phyloP scores from a whole-genome alignment of 805 yeast species.

The Kuraishia cidri region DNA sequence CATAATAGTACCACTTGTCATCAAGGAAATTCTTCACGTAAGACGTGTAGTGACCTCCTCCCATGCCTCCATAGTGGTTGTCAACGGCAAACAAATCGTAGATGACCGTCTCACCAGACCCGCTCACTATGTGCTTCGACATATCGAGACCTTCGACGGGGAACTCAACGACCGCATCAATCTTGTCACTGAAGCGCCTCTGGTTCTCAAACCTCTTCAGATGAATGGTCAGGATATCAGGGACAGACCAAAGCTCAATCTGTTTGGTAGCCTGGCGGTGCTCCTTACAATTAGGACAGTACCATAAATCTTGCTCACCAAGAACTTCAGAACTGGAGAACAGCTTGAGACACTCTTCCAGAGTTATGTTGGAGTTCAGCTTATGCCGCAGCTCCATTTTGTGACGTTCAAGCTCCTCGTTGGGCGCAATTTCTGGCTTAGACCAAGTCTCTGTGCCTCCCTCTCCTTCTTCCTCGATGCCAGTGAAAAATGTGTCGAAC shows the following conservation, averaged over 20 bases:
- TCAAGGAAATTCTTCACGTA: constrained; percentile 74
- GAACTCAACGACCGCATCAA: constrained; percentile 75
- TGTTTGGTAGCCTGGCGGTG: constrained; percentile 88
- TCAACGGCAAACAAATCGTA: constrained; percentile 92
- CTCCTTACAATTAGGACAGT: constrained; percentile 82
- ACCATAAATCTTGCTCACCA: constrained; percentile 89
- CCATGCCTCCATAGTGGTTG: constrained; percentile 92
- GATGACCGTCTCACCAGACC: constrained; percentile 26
- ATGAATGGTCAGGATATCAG: constrained; percentile 85
- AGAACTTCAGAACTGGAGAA: constrained; percentile 80
- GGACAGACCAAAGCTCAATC: constrained; percentile 88
- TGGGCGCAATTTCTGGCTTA: constrained; percentile 35
- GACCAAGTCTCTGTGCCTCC: constrained; percentile 52
- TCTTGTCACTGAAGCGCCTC: constrained; percentile 80
- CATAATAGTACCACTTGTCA: constrained; percentile 79
- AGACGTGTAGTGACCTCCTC: constrained; percentile 97
- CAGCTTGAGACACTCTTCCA: constrained; percentile 65
- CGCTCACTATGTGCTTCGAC: constrained; percentile 40
- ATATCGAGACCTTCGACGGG: constrained; percentile 81
- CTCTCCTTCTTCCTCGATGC: constrained; percentile 30
- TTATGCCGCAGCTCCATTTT: constrained; percentile 20
- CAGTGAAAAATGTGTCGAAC: constrained; percentile 44
- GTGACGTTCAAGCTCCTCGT: constrained; percentile 44
- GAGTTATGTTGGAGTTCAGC: constrained; percentile 33
- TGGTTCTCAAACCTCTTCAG: constrained; percentile 84